A percentile compares a stretch with the other conserved stretches of the same genome.
Evolutionary conservation across 352 stramenopile species (phyloP).

Genomic region (Pythium scleroteichum): DNA sequence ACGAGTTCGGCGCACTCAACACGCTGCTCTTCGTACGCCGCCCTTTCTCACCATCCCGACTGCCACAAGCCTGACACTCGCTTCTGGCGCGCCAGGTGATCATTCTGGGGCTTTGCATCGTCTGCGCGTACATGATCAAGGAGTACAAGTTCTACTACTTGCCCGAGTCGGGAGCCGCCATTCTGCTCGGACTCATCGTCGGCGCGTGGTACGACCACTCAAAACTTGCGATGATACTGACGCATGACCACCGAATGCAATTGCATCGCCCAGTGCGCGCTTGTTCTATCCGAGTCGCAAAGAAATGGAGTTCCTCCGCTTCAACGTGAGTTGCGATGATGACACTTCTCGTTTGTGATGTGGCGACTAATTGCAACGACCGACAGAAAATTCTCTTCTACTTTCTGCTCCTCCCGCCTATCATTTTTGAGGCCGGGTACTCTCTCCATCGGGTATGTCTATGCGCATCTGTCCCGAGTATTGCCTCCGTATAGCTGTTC

Average conservation of each 20-base stretch:
- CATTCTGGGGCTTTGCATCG: constrained; percentile 88
- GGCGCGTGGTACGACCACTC: constrained; percentile 53
- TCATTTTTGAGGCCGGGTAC: constrained; percentile 98
- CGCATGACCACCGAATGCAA: background rate
- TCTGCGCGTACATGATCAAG: constrained; percentile 91
- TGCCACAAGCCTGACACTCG: background rate
- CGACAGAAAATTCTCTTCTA: constrained; percentile 93
- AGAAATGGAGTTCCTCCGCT: constrained; percentile 90
- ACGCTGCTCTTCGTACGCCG: constrained; percentile 78
- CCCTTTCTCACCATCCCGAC: background rate
- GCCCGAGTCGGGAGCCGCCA: constrained; percentile 87
- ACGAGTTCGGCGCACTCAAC: constrained; percentile 88
- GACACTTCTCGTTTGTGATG: constrained; percentile 5
- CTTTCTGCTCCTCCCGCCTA: constrained; percentile 95
- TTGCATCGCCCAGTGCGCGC: constrained; percentile 42
- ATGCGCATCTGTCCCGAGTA: background rate
- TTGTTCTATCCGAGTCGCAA: constrained; percentile 85
- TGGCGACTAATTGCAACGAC: constrained; percentile 34
- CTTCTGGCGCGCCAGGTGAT: constrained; percentile 52
- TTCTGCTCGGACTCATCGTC: constrained; percentile 90
- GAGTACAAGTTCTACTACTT: constrained; percentile 91
- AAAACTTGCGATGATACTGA: background rate
- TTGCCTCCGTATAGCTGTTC: background rate
- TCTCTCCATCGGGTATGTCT: constrained; percentile 74
- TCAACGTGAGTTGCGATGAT: constrained; percentile 54